Percentiles rank a stretch among this genome's conserved stretches.
Evolutionary conservation across 768 basidiomycete genomes (phyloP).

Genomic region (Kwoniella mangroviensis): DNA sequence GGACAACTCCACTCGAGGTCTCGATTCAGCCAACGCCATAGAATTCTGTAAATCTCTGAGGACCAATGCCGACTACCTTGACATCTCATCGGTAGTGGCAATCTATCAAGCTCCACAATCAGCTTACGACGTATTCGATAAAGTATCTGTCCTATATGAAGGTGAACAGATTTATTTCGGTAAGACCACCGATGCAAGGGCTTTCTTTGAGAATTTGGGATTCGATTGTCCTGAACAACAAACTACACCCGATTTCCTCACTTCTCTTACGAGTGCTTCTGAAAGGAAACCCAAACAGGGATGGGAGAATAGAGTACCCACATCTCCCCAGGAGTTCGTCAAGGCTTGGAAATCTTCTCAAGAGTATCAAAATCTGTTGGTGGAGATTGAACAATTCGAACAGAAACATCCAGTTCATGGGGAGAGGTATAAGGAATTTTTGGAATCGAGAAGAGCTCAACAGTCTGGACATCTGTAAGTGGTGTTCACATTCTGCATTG

Average conservation of each 20-base stretch:
- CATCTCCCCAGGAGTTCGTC: slow-evolving; percentile 68
- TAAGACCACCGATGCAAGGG: slow-evolving; percentile 58
- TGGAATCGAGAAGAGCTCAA: slow-evolving; percentile 66
- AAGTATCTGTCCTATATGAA: slow-evolving; percentile 62
- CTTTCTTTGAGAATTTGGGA: slow-evolving; percentile 62
- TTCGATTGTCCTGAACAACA: slow-evolving; percentile 62
- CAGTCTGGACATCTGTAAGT: slow-evolving; percentile 79
- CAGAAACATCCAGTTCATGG: slow-evolving; percentile 52
- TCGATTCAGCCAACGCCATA: slow-evolving; percentile 60
- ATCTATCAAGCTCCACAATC: slow-evolving; percentile 62
- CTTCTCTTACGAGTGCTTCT: slow-evolving; percentile 71
- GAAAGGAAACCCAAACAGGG: slow-evolving; percentile 78
- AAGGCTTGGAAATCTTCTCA: slow-evolving; percentile 62
- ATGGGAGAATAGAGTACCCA: slow-evolving; percentile 67
- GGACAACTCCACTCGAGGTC: slow-evolving; percentile 65
- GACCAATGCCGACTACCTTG: slow-evolving; percentile 60
- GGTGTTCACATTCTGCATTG: slow-evolving; percentile 62
- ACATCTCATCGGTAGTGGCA: slow-evolving; percentile 61
- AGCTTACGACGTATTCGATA: slow-evolving; percentile 62
- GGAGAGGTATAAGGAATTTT: slow-evolving; percentile 70
- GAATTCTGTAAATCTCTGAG: slow-evolving; percentile 63
- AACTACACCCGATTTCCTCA: slow-evolving; percentile 63
- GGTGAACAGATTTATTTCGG: slow-evolving; percentile 65
- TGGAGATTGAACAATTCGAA: slow-evolving; percentile 69
- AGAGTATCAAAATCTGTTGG: slow-evolving; percentile 62